Evolutionary conservation across 768 basidiomycete species (phyloP).

Genomic region (Amanita jacksonii): DNA sequence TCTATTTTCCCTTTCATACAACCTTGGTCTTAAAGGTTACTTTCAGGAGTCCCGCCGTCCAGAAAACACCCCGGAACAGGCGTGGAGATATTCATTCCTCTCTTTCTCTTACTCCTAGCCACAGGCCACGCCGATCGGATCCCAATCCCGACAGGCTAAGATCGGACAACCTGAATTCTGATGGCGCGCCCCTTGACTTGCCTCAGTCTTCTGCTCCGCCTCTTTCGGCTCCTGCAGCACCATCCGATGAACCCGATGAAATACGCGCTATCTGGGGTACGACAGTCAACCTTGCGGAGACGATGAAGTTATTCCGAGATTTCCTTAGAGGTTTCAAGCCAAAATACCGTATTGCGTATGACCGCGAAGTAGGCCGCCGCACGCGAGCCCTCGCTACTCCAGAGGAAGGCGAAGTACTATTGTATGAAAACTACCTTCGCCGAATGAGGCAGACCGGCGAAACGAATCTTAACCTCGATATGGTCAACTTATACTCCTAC

Average conservation of each 20-base stretch:
- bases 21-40: background rate
- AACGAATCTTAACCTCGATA: slow-evolving; percentile 87
- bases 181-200: slow-evolving; percentile 46
- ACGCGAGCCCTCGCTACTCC: slow-evolving; percentile 46
- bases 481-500: slow-evolving; percentile 78
- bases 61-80: slow-evolving; percentile 59
- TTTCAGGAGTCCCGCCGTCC: slow-evolving; percentile 39
- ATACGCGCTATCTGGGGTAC: slow-evolving; percentile 97
- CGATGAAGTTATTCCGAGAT: slow-evolving; percentile 83
- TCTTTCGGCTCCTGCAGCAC: slow-evolving; percentile 52
- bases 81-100: slow-evolving; percentile 92
- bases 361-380: slow-evolving; percentile 49
- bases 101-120: slow-evolving; percentile 43
- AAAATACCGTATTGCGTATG: slow-evolving; percentile 72
- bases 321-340: slow-evolving; percentile 91
- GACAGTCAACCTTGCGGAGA: slow-evolving; percentile 83
- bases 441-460: slow-evolving; percentile 89
- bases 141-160: slow-evolving; percentile 15
- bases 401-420: slow-evolving; percentile 53
- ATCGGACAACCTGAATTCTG: slow-evolving; percentile 38
- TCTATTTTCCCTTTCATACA: background rate
- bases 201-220: slow-evolving; percentile 42
- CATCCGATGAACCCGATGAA: slow-evolving; percentile 70
- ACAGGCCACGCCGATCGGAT: slow-evolving; percentile 29
- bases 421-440: slow-evolving; percentile 77